A percentile compares a stretch with the other conserved stretches of the same genome.
Conservation (phyloP, 257 asterid species). For the Capsicum chinense region DNA sequence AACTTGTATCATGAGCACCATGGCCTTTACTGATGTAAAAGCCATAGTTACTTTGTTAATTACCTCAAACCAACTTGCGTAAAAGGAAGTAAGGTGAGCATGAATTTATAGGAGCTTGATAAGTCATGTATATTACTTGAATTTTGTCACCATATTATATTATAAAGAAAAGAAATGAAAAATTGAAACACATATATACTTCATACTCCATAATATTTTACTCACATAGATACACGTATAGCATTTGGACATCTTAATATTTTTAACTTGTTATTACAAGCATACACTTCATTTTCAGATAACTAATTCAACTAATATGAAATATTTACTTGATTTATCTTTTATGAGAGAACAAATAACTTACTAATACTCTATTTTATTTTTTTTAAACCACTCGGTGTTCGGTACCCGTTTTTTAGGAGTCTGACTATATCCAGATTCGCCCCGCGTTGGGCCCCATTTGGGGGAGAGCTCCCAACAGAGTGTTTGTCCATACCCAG, state of each 20-base stretch:
- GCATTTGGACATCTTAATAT: too few species aligned
- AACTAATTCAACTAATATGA: not conserved
- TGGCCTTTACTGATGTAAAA: not conserved
- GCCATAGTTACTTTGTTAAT: not conserved
- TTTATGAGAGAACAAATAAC: too few species aligned
- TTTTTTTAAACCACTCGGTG: too few species aligned
- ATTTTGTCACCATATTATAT: not conserved
- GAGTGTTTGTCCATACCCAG: too few species aligned
- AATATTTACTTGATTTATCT: too few species aligned
- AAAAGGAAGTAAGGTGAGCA: not conserved
- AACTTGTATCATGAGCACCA: constrained; percentile 4
- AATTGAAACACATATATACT: too few species aligned
- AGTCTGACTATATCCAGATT: too few species aligned
- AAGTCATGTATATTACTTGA: not conserved
- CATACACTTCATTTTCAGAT: not conserved
- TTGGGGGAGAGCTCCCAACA: too few species aligned
- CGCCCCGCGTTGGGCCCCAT: too few species aligned
- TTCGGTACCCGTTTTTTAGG: too few species aligned
- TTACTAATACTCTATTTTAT: too few species aligned
- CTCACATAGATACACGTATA: not conserved
- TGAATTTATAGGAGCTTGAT: not conserved
- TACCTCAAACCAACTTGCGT: not conserved
- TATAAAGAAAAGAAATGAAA: not conserved
- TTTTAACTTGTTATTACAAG: too few species aligned
- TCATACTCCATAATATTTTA: not conserved